Evolutionary conservation across 208 protist species (phyloP), one percentile per base, ranked within the genome.

Genomic region (Acanthamoeba quina): DNA sequence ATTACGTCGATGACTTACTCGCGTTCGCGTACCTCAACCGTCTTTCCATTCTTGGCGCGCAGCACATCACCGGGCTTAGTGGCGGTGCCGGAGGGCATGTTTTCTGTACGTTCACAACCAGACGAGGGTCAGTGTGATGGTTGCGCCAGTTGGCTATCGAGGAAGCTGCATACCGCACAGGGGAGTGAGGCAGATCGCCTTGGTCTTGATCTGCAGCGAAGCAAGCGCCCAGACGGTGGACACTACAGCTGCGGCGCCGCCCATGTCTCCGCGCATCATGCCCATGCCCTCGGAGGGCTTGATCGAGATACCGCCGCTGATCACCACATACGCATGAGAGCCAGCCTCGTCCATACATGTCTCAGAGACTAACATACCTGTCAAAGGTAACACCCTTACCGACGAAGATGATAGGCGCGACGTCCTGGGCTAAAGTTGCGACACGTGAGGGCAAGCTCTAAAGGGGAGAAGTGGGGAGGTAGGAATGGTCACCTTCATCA

Each of bases 241-340:
- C 5, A 96, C 70, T 0, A 96, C 95, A 4, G 52, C 54, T 10
- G 96, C 96, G 29, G 95, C 96, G 54, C 96, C 96, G 37, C 95
- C 95, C 96, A 97, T 97, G 66, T 97, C 96, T 34, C 94, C 96
- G n/a, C 85, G 86, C 96, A 97, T 97, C 62, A 95, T 44, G 66
- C 88, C 96, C 96, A 97, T 97, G 26, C 54, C 34, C 0, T 89
- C 90, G 15, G 89, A 91, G 58, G 96, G 96, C 58, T 97, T 97
- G 91, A 97, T 96, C 34, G 80, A 95, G 86, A 96, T 96, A 83
- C 96, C 95, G 60, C 70, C 80, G 19, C 49, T 88, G 54, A n/a
- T 80, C 19, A 29, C 19, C 72, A 17, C 13, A 80, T 49, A 29
- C 24, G 7, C 44, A 83, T 83, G 29, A 29, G 21, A 24, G 47